Percentiles rank a stretch among this genome's conserved stretches.
Evolutionary conservation across 176 grass and related monocot species (phyloP).

Genomic region (Cocos nucifera): DNA sequence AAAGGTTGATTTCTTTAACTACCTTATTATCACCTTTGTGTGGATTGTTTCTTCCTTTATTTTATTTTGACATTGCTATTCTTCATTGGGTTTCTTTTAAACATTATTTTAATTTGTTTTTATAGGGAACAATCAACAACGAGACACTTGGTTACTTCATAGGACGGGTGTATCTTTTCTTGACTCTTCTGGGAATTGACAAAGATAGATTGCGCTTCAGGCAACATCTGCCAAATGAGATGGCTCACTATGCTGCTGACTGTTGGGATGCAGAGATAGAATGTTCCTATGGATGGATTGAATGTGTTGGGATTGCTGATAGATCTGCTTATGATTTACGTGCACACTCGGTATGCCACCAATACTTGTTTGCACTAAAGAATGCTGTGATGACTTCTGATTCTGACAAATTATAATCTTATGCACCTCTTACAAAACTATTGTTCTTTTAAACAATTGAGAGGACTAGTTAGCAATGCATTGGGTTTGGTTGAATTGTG

Average conservation of each 20-base stretch:
- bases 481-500: too few relatives aligned
- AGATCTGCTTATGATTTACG: constrained; percentile 79
- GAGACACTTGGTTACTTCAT: constrained; percentile 89
- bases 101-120: constrained; percentile 3
- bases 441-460: too few relatives aligned
- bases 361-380: not conserved
- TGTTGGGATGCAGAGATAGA: constrained; percentile 92
- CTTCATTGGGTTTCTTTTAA: constrained; percentile 8
- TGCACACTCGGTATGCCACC: constrained; percentile 50
- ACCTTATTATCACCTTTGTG: not conserved
- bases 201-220: constrained; percentile 52
- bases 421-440: too few relatives aligned
- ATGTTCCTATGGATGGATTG: constrained; percentile 75
- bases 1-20: constrained; percentile 34
- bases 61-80: not conserved
- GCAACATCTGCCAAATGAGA: constrained; percentile 84
- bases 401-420: too few relatives aligned
- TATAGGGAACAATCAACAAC: constrained; percentile 70
- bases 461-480: too few relatives aligned
- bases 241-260: constrained; percentile 83
- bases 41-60: not conserved
- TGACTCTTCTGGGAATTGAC: constrained; percentile 64
- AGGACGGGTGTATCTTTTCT: constrained; percentile 74
- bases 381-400: too few relatives aligned
- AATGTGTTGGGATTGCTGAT: constrained; percentile 80